Evolutionary conservation across 2,329 filamentous ascomycete genomes (phyloP).

Genomic region (Aspergillus intermedius): DNA sequence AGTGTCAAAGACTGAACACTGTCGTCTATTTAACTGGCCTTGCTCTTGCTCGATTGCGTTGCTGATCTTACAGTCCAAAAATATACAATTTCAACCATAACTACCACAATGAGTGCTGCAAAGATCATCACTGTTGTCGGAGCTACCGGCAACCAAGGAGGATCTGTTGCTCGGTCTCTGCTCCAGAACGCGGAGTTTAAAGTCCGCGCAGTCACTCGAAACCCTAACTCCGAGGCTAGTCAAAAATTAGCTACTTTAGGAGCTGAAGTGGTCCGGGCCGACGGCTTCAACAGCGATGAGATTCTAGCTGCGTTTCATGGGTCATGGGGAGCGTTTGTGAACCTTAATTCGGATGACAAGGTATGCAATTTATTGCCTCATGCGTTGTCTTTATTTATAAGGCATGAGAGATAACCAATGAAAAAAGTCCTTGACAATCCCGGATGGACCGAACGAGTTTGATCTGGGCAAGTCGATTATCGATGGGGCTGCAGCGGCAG

Average conservation of each 20-base stretch:
- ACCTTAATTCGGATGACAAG: constrained; percentile 19
- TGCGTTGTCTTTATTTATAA: not conserved
- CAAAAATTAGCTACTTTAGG: constrained; percentile 15
- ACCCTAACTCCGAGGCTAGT: constrained; percentile 15
- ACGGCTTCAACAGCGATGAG: constrained; percentile 12
- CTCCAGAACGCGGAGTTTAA: constrained; percentile 18
- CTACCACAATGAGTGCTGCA: not conserved
- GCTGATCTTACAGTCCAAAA: too few species aligned
- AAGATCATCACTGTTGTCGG: constrained; percentile 11
- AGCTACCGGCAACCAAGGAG: constrained; percentile 19
- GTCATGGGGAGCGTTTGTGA: constrained; percentile 17
- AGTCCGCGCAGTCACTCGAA: constrained; percentile 22
- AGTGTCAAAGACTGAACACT: too few species aligned
- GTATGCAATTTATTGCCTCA: constrained; percentile 2
- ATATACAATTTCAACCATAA: too few species aligned
- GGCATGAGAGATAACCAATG: not conserved
- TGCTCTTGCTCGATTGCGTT: too few species aligned
- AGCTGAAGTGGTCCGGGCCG: constrained; percentile 18
- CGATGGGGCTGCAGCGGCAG: constrained; percentile 27
- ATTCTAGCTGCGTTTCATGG: constrained; percentile 17
- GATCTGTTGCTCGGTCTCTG: constrained; percentile 21
- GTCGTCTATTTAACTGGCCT: too few species aligned
- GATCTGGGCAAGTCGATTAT: constrained; percentile 32
- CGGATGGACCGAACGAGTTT: constrained; percentile 23
- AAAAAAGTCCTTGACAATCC: not conserved